phyloP scores from a whole-genome alignment of 345 rosid genomes.

The Gossypium ekmanianum region DNA sequence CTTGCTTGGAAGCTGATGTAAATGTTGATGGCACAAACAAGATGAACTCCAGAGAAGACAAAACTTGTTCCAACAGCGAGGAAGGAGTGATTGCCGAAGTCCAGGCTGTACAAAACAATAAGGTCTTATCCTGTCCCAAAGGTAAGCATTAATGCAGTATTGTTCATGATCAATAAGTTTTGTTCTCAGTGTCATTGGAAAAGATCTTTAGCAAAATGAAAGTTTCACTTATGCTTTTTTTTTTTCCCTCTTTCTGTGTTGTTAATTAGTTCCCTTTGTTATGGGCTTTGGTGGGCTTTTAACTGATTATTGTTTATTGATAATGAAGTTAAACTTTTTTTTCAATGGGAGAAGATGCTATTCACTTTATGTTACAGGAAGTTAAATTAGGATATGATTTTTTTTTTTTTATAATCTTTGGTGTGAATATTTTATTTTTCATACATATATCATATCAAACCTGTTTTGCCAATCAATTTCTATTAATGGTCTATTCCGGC shows the following conservation, averaged over 20 bases:
- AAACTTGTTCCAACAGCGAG: background rate
- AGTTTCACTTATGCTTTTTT: background rate
- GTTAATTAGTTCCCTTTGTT: background rate
- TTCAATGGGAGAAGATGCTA: background rate
- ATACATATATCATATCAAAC: background rate
- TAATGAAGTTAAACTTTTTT: conserved; percentile 1
- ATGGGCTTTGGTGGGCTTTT: background rate
- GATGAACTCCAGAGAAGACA: conserved; percentile 9
- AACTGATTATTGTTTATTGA: background rate
- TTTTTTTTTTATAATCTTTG: background rate
- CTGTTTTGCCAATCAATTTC: background rate
- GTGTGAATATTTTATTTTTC: background rate
- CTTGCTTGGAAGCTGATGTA: conserved; percentile 5
- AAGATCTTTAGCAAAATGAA: conserved; percentile 1
- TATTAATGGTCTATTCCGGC: background rate
- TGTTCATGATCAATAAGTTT: background rate
- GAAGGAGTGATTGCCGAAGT: conserved; percentile 1
- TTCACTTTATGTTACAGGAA: background rate
- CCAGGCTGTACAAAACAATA: conserved; percentile 25
- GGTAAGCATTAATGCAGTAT: conserved; percentile 33
- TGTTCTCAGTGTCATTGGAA: background rate
- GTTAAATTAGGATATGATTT: background rate
- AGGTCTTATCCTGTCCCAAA: conserved; percentile 24
- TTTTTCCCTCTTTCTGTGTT: background rate
- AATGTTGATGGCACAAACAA: conserved; percentile 7